Evolutionary conservation across 2,329 filamentous ascomycete species (phyloP), one percentile per base, ranked within the genome.

Genomic region (Alternaria arbusti): DNA sequence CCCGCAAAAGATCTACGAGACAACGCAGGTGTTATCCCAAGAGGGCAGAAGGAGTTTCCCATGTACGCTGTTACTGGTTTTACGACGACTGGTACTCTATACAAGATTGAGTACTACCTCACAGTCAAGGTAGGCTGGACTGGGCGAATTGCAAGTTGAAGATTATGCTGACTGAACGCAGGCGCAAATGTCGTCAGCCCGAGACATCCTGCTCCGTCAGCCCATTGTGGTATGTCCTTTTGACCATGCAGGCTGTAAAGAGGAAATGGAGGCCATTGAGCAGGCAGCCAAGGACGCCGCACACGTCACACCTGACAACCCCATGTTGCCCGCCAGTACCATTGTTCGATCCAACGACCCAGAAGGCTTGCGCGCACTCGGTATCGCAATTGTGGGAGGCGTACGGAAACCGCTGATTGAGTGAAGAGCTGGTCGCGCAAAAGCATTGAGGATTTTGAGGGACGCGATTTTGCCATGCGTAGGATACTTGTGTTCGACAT

Each of bases 241-340:
- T 66, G 96, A 99, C 76, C 93, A 97, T 75, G 93, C 96, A 70
- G 92, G 91, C 15, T 99, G 96, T 82, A 97, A 97, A 80, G 94
- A 97, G 78, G 96, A 98, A 82, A 97, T 99, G 93, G 94, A 97
- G 74, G 94, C 94, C 40, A 98, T 99, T 67, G 94, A 97, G 77
- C 93, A 97, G 81, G 92, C 96, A 0, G 96, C 96, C 46, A 95
- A 94, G 80, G 95, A 98, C 72, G 95, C 96, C 2, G 91, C 92
- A 15, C 89, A 92, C 65, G 90, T 98, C 64, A 93, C 95, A 70
- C 91, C 91, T 1, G 93, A 96, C 65, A 96, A 96, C 72, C 96
- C 94, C 0, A 94, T 96, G 90, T 82, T 97, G n/a, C 94, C 96
- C 1, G 90, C 94, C 1, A 89, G 90, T 66, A 90, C 88, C 8